Evolutionary conservation across 441 rosid species (phyloP), one percentile per base, ranked within the genome.

Genomic region (Populus hybrid): DNA sequence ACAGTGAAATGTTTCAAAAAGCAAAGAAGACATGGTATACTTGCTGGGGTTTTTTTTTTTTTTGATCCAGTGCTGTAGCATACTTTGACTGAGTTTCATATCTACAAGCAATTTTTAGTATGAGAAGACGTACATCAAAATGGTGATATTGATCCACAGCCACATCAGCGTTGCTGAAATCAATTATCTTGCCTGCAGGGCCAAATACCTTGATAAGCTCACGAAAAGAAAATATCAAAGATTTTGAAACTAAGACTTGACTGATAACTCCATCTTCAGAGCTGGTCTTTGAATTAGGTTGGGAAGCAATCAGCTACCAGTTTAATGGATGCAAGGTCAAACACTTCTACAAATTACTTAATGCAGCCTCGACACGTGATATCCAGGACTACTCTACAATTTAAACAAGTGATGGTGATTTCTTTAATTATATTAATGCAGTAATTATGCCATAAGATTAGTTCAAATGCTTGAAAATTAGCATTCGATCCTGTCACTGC

Each of bases 61-160:
- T 19, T 19, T 0, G n/a, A 59, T n/a, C 19, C 21, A 14, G 2
- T 19, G 21, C 21, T 57, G 23, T 57, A 59, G 10, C 64, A n/a
- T 59, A n/a, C 5, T n/a, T 7, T 0, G 24, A n/a, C 23, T 3
- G 24, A 59, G 24, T 59, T 59, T 59, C 64, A 59, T 7, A 6
- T 59, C 64, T 59, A 59, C 23, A 59, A 61, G 66, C 6, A 61
- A 23, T 61, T 21, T 7, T 57, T 19, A 57, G 63, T 19, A 40
- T 3, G 4, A 3, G 68, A 53, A 71, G 6, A 73, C 85, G 76
- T 87, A 92, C 99, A 75, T 80, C 38, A 77, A 87, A 94, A 65
- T 87, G 94, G 68, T 96, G 97, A 78, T 94, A 96, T 67, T 96
- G 94, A 86, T 96, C 97, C 78, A 89, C 97, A 0, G 97, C 90